Base-by-base conservation (phyloP, 441 rosid genomes). In the Gossypium gossypioides region DNA sequence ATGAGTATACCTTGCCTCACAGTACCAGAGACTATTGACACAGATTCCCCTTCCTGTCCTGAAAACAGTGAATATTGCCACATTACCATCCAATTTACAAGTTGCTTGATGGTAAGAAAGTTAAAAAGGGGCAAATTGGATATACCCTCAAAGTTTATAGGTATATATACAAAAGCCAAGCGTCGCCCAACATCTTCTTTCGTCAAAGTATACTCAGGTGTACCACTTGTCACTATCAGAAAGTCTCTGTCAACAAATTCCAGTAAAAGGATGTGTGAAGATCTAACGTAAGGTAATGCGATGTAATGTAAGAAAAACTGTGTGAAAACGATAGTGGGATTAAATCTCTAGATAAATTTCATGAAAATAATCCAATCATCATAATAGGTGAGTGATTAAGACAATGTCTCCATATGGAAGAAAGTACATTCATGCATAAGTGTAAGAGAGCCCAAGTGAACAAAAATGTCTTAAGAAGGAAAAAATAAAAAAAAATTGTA, bases 91-190 rank as follows among this genome's bases (percentile, higher is more conserved):
- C 15, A 22, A 73, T 63, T 34, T 21, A 63, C 12, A 4, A 69
- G 59, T 64, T 76, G 60, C 50, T 61, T 18, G 56, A 68, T 7
- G 27, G 51, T 67, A 71, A 74, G 51, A 37, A 74, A 75, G 58
- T 58, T 50, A 27, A 44, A 73, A 60, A 78, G 76, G 54, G 50
- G n/a, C 18, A 58, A 44, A 64, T 69, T 46, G 68, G 76, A 82
- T 76, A 6, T 74, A 95, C 99, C 99, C 89, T 92, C 98, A 77
- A 96, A 90, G 80, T 92, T 96, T 77, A 89, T 89, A 69, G 99
- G 99, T 77, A 93, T 80, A 73, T 92, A 96, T 48, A 84, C 85
- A 85, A 96, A 96, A 69, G 89, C 88, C 71, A 96, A 79, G 32
- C 80, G 82, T 57, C 72, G 84, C 63, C 97, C 97, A 78, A 96